Evolutionary conservation across 2,329 filamentous ascomycete species (phyloP), one percentile per base, ranked within the genome.

Genomic region (Tolypocladium pustulatum): DNA sequence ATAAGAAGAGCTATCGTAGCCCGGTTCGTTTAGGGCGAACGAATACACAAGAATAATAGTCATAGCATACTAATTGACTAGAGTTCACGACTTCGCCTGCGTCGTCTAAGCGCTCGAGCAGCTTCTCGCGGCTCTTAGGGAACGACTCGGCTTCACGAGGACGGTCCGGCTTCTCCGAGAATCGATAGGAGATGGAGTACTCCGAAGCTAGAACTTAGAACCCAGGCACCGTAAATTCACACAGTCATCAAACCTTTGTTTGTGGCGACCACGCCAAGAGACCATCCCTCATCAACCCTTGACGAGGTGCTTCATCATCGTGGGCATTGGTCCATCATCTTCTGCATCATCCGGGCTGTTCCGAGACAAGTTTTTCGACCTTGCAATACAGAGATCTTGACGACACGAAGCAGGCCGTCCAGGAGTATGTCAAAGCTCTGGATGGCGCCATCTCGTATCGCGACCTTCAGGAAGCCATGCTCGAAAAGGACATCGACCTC

Each of bases 21-120:
- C n/a, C n/a, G n/a, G n/a, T n/a, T n/a, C n/a, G n/a, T n/a, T n/a
- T n/a, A n/a, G n/a, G n/a, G n/a, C n/a, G n/a, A n/a, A n/a, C n/a
- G n/a, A n/a, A n/a, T n/a, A n/a, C n/a, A n/a, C n/a, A n/a, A n/a
- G n/a, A n/a, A n/a, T 77, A 75, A 67, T 87, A 90, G 70, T 87
- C 88, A 61, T 60, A 65, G 72, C 88, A 91, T 61, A 84, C 79
- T 0, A 80, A 76, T 38, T 86, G 69, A 53, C 81, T 80, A 51
- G 80, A 77, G 57, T 84, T 77, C 37, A 87, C 81, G 17, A 84
- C 75, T 61, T 87, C 82, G 4, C 88, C 88, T 52, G 85, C 86
- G 61, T 89, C 80, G 3, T 75, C 72, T 20, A 91, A 79, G 38
- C 88, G 85, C 61, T 76, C 71, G 4, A 87, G 60, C 64, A 90